Evolutionary conservation across 495 filamentous ascomycete genomes (phyloP).

Genomic region (Lasiosphaeria miniovina): DNA sequence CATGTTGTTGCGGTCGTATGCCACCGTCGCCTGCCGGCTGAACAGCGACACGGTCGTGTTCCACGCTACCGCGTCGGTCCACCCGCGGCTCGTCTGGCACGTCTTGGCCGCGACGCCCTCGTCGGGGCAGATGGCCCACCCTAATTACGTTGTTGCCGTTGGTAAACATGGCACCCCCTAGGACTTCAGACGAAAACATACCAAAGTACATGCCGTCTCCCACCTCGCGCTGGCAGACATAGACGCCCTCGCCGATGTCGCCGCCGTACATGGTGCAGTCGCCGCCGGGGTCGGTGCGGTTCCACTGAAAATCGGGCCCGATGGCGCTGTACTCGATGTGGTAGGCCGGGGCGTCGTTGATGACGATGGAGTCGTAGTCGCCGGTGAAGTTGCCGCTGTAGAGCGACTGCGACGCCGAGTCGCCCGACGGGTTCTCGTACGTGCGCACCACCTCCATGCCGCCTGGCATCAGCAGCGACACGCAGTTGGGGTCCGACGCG

Average conservation of each 20-base stretch:
- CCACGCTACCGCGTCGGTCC: constrained; percentile 10
- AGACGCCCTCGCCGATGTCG: constrained; percentile 7
- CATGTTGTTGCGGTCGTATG: constrained; percentile 12
- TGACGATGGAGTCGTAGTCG: constrained; percentile 12
- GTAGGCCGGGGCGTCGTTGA: constrained; percentile 11
- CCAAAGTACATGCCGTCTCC: constrained; percentile 9
- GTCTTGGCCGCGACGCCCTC: not conserved
- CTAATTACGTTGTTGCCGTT: not conserved
- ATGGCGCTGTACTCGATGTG: constrained; percentile 15
- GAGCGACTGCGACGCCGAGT: constrained; percentile 9
- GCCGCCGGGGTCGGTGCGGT: not conserved
- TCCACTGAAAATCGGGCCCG: constrained; percentile 7
- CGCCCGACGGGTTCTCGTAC: constrained; percentile 2
- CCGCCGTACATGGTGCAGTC: constrained; percentile 10
- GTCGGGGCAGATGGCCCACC: constrained; percentile 16
- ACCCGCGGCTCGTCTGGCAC: constrained; percentile 6
- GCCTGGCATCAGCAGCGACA: constrained; percentile 10
- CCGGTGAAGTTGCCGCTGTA: constrained; percentile 11
- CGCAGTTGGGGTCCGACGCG: constrained; percentile 5
- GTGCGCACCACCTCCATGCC: constrained; percentile 13
- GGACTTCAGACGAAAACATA: not conserved
- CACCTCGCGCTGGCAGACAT: constrained; percentile 9
- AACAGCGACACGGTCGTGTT: constrained; percentile 12
- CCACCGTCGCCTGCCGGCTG: constrained; percentile 9
- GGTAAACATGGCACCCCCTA: not conserved